A percentile compares a stretch with the other conserved stretches of the same genome.
Conservation (phyloP, 1,284 basidiomycete genomes). For the Afroboletus lepidellus region DNA sequence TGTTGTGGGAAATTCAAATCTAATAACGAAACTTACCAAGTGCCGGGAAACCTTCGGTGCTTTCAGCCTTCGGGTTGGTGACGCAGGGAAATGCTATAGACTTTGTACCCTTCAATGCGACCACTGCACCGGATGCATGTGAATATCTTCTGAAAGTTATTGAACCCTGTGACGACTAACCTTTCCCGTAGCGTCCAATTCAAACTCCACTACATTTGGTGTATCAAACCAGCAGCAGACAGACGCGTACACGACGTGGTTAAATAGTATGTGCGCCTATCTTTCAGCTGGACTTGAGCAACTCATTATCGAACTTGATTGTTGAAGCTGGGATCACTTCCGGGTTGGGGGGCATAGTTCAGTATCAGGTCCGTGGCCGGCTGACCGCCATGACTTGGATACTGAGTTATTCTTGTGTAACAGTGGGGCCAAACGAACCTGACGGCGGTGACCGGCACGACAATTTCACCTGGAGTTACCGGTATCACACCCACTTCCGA, state of each 20-base stretch:
- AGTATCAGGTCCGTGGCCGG: conserved; percentile 52
- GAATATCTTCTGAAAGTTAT: conserved; percentile 9
- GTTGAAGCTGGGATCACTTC: conserved; percentile 40
- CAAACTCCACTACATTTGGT: conserved; percentile 37
- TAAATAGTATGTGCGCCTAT: conserved; percentile 37
- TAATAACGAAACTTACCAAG: conserved; percentile 34
- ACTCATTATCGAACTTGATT: conserved; percentile 7
- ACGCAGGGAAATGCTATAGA: conserved; percentile 48
- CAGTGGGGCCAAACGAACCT: conserved; percentile 56
- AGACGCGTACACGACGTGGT: conserved; percentile 53
- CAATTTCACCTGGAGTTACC: conserved; percentile 34
- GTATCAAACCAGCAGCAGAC: conserved; percentile 51
- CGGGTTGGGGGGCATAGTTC: conserved; percentile 50
- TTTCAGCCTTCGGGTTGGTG: conserved; percentile 62
- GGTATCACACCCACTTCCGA: conserved; percentile 32
- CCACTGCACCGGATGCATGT: conserved; percentile 45
- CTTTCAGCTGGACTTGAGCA: neutral
- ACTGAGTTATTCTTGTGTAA: conserved; percentile 11
- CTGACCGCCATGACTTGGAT: neutral
- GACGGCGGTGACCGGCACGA: conserved; percentile 43
- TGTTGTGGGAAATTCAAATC: neutral
- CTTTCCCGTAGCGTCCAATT: conserved; percentile 11
- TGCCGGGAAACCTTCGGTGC: conserved; percentile 52
- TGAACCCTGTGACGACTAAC: neutral
- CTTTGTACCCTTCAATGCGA: conserved; percentile 62